Base-by-base conservation (phyloP, 495 filamentous ascomycete genomes). In the Aspergillus nidulans region DNA sequence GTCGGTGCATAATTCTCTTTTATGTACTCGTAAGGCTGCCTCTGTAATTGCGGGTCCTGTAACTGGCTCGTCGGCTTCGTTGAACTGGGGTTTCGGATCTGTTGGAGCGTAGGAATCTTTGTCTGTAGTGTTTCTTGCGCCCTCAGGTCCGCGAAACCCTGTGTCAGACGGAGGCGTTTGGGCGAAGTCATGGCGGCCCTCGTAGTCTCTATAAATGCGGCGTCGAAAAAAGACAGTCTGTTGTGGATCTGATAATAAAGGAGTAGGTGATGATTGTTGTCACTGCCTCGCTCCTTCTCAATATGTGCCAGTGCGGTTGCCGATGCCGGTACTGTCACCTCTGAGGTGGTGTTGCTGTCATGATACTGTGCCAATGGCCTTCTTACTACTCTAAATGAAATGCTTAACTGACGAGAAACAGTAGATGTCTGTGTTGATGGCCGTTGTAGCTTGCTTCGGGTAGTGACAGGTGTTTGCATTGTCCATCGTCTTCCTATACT, bases 141-240 rank as follows among this genome's bases (percentile, higher is more conserved):
- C 28, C 20, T 56, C 9, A 56, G 53, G 36, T 56, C 41, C 36
- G 49, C 45, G 26, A 48, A 49, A 9, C 36, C 45, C 36, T 28
- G 28, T 6, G 53, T 56, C 45, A 49, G 24, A 24, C 45, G 49
- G 19, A 56, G n/a, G 30, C 53, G 53, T 26, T 15, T 49, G 1
- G 53, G 53, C 3, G 45, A 34, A 5, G 24, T 24, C 53, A 56
- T 56, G 32, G 24, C 30, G 36, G 2, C 36, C 23, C 3, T 18
- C 7, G 41, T 10, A 12, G 12, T 15, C 12, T 36, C 6, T n/a
- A 8, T 19, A 25, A 28, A 44, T 25, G 10, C 1, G 6, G 3
- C 40, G 4, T 49, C 16, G 4, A 18, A 20, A 21, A 16, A 38
- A 28, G 36, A 52, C 36, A 18, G n/a, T 30, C 15, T 20, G 49